Evolutionary conservation across 495 filamentous ascomycete genomes (phyloP), one percentile per base, ranked within the genome.

Genomic region (Antarctomyces pellizariae): DNA sequence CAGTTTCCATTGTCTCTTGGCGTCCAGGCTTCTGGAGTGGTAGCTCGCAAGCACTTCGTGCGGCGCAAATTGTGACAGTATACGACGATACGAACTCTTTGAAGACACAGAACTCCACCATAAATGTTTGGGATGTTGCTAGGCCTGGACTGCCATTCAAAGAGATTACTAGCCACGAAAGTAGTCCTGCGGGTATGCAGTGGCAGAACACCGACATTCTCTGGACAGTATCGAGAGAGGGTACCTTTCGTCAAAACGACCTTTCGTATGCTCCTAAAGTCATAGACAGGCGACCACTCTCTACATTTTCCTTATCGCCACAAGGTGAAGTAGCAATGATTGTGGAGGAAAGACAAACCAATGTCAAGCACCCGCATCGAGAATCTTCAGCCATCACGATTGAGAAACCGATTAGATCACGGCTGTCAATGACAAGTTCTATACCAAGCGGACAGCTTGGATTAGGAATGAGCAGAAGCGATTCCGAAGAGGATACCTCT

Each of bases 101-200:
- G 7, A 54, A 46, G 50, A 61, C 42, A 13, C 41, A 39, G 18
- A 36, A 33, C 9, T 42, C 46, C 23, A 71, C 69, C 1, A 62
- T 92, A 18, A 79, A 93, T 36, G 52, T 93, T 4, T 97, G 86
- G 86, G 84, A 97, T 51, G 62, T 93, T 30, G 76, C 75, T 13
- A 59, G 84, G 13, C 78, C 83, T 1, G 66, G 71, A 33, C 64
- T 97, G 41, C 86, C 86, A 1, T 80, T 74, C 37, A 67, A 77
- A 26, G 83, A 89, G 44, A 68, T 92, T 31, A 67, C 75, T 39
- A 57, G 67, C 23, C 80, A 83, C 38, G 61, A 71, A 18, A 57
- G 46, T 16, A 56, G 71, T 12, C 71, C 80, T 6, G 68, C 65
- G 21, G 75, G 80, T 30, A 49, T 95, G 27, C 60, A 90, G 15